Conservation (phyloP, 2,329 filamentous ascomycete genomes). For the Pyrenochaeta sp. region DNA sequence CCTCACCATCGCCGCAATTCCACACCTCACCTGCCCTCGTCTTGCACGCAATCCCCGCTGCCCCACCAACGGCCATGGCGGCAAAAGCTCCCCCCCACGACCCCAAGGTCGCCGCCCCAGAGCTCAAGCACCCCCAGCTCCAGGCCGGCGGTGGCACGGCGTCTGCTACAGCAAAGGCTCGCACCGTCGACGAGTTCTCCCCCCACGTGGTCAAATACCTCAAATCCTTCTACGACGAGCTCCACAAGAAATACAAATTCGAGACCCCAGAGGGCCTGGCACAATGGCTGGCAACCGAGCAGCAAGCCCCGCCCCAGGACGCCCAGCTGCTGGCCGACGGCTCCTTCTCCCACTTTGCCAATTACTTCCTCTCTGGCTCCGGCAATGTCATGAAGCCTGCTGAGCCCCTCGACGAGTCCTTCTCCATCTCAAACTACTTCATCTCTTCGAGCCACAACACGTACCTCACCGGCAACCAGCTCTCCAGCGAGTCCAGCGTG, state of each 20-base stretch:
- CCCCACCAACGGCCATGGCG: constrained; percentile 25
- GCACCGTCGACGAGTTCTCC: constrained; percentile 39
- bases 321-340: constrained; percentile 36
- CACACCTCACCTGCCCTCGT: background rate
- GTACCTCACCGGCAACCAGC: constrained; percentile 86
- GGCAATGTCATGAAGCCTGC: constrained; percentile 55
- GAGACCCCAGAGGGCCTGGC: constrained; percentile 37
- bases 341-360: constrained; percentile 41
- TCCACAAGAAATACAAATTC: constrained; percentile 39
- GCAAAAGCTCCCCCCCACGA: constrained; percentile 34
- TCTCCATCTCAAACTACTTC: constrained; percentile 86
- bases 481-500: constrained; percentile 77
- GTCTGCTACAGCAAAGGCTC: constrained; percentile 34
- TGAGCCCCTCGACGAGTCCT: constrained; percentile 63
- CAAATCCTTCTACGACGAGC: constrained; percentile 35
- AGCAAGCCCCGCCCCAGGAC: constrained; percentile 31
- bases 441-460: constrained; percentile 96
- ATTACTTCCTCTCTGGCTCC: constrained; percentile 56
- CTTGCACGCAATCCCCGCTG: background rate
- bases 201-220: constrained; percentile 37
- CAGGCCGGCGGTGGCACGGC: constrained; percentile 50
- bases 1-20: background rate
- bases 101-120: constrained; percentile 40
- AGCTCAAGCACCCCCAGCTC: constrained; percentile 42
- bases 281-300: constrained; percentile 43